These are phyloP conservation scores for Emmonsiellopsis sp. DNA, from an alignment of 2,329 filamentous ascomycete genomes.

Conservation along the genomic window DNA sequence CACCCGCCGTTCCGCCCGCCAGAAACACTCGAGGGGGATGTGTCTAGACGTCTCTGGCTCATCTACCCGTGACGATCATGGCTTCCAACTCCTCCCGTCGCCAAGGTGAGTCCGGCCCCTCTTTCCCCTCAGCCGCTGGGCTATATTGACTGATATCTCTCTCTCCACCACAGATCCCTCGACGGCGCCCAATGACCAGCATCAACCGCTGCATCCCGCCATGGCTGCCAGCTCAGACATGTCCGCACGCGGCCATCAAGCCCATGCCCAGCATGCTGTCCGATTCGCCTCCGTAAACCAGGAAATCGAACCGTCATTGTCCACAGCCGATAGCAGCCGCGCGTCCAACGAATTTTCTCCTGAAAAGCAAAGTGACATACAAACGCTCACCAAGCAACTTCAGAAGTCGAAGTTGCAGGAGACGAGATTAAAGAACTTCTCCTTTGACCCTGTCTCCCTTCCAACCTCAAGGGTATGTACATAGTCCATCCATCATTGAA, in stretches of 20 bases:
- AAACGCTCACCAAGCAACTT: constrained; percentile 61
- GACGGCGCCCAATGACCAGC: constrained; percentile 1
- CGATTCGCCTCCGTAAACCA: constrained; percentile 63
- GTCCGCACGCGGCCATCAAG: constrained; percentile 10
- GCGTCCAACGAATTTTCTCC: constrained; percentile 2
- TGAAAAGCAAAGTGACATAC: constrained; percentile 54
- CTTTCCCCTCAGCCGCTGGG: not conserved
- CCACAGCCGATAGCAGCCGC: constrained; percentile 18
- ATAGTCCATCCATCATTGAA: constrained; percentile 1
- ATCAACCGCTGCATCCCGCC: constrained; percentile 13
- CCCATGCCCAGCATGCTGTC: constrained; percentile 41
- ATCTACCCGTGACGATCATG: not conserved
- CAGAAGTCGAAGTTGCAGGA: constrained; percentile 71
- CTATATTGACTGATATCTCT: not conserved
- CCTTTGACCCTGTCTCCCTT: constrained; percentile 83
- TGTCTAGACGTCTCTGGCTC: not conserved
- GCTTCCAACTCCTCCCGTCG: not conserved
- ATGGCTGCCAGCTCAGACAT: constrained; percentile 17
- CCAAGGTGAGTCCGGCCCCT: not conserved
- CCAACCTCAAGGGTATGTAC: constrained; percentile 44
- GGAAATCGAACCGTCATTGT: constrained; percentile 51
- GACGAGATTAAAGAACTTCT: constrained; percentile 72
- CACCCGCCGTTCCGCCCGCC: too few species aligned
- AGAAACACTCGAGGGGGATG: not conserved
- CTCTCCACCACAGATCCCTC: too few species aligned